Evolutionary conservation across 768 basidiomycete genomes (phyloP).

Genomic region (Naganishia kalamii): DNA sequence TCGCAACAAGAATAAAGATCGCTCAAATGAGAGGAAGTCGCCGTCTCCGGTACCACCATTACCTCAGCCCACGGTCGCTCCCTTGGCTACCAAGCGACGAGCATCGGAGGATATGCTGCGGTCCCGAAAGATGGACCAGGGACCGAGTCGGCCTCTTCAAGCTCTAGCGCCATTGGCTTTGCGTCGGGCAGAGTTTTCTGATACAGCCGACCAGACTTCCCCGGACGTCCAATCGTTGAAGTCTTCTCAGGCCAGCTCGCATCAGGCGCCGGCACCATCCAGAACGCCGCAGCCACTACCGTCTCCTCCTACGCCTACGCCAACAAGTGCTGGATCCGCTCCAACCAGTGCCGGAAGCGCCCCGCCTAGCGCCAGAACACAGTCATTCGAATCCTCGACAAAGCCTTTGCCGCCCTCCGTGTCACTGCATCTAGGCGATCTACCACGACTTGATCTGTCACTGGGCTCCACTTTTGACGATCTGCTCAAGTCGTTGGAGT

Average conservation of each 20-base stretch:
- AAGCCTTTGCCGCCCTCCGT: slow-evolving; percentile 29
- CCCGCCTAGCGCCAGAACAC: slow-evolving; percentile 14
- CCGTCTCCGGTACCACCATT: background rate
- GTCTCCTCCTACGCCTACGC: background rate
- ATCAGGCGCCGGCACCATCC: background rate
- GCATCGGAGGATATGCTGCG: slow-evolving; percentile 24
- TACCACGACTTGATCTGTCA: slow-evolving; percentile 43
- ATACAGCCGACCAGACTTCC: background rate
- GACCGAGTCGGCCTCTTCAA: background rate
- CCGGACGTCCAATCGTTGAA: background rate
- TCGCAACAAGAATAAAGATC: slow-evolving; percentile 25
- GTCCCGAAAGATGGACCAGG: slow-evolving; percentile 2
- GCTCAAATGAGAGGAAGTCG: background rate
- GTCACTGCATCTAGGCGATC: slow-evolving; percentile 39
- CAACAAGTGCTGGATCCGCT: slow-evolving; percentile 6
- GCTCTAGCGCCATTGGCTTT: background rate
- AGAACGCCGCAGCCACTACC: slow-evolving; percentile 18
- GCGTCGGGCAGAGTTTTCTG: background rate
- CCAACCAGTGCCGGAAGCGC: no score
- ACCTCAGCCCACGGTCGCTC: background rate
- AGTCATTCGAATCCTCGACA: slow-evolving; percentile 5
- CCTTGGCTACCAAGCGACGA: slow-evolving; percentile 7
- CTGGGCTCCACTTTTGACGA: slow-evolving; percentile 39
- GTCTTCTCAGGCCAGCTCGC: background rate
- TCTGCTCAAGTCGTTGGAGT: slow-evolving; percentile 28